These are phyloP conservation scores for Aspergillus sp. DNA, from an alignment of 2,329 filamentous ascomycete genomes.

Conservation along the genomic window DNA sequence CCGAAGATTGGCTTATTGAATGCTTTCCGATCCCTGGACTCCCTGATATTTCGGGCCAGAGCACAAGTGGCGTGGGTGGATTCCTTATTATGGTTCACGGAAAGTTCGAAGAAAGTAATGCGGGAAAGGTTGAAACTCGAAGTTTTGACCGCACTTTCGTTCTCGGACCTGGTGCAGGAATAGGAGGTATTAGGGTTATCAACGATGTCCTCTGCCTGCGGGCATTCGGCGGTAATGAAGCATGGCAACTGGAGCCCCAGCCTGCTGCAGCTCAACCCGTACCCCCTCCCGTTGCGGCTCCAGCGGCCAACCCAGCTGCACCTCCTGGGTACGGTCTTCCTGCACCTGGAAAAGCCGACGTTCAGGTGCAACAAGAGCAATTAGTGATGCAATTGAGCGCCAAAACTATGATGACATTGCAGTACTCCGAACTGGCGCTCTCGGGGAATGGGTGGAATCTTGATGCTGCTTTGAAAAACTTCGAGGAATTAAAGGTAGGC, in stretches of 20 bases:
- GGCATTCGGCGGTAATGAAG: conserved; percentile 60
- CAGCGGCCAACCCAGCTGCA: conserved; percentile 27
- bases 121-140: conserved; percentile 61
- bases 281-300: conserved; percentile 17
- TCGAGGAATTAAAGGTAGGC: conserved; percentile 71
- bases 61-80: conserved; percentile 68
- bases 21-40: conserved; percentile 73
- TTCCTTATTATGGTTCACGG: conserved; percentile 78
- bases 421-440: conserved; percentile 80
- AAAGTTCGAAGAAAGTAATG: conserved; percentile 73
- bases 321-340: conserved; percentile 43
- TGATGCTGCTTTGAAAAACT: conserved; percentile 70
- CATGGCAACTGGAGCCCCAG: conserved; percentile 47
- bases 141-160: conserved; percentile 82
- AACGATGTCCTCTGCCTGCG: conserved; percentile 77
- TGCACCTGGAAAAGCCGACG: conserved; percentile 45
- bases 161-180: conserved; percentile 70
- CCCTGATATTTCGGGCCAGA: conserved; percentile 66
- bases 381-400: conserved; percentile 69
- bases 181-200: conserved; percentile 69
- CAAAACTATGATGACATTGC: conserved; percentile 75
- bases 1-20: conserved; percentile 78
- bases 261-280: conserved; percentile 31
- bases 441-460: conserved; percentile 78
- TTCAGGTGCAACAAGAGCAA: conserved; percentile 65